These are phyloP conservation scores for Roridomyces roridus DNA, from an alignment of 768 basidiomycete genomes.

Conservation along the genomic window DNA sequence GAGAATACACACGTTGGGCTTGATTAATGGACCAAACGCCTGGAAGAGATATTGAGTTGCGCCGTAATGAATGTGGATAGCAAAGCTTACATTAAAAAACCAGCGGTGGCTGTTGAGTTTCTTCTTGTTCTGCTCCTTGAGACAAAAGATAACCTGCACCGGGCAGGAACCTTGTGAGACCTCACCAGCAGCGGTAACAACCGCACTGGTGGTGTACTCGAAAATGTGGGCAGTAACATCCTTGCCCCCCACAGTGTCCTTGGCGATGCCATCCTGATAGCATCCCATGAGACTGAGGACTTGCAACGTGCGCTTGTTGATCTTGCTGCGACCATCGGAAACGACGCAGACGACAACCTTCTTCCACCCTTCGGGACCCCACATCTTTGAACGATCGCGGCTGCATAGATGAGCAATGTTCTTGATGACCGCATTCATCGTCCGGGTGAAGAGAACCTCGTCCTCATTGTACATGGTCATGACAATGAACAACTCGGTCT, in stretches of 20 bases:
- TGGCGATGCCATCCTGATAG: slow-evolving; percentile 90
- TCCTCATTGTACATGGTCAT: slow-evolving; percentile 99
- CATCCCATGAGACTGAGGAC: slow-evolving; percentile 87
- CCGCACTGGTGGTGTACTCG: slow-evolving; percentile 82
- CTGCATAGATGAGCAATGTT: slow-evolving; percentile 82
- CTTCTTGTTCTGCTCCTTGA: slow-evolving; percentile 97
- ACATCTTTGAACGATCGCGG: slow-evolving; percentile 73
- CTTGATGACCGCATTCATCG: slow-evolving; percentile 91
- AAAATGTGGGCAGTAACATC: slow-evolving; percentile 95
- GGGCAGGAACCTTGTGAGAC: slow-evolving; percentile 78
- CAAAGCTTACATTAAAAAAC: too few species aligned
- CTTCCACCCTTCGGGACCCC: slow-evolving; percentile 91
- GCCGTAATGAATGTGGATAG: too few species aligned
- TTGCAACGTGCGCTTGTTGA: slow-evolving; percentile 91
- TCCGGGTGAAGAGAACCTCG: slow-evolving; percentile 76
- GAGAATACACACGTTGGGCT: slow-evolving; percentile 89
- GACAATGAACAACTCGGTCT: slow-evolving; percentile 93
- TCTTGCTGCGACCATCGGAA: slow-evolving; percentile 84
- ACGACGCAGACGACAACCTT: slow-evolving; percentile 90
- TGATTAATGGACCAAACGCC: slow-evolving; percentile 87
- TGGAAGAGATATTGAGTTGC: too few species aligned
- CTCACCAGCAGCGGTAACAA: slow-evolving; percentile 82
- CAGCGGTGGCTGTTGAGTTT: slow-evolving; percentile 95
- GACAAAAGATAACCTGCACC: slow-evolving; percentile 87
- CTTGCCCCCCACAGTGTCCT: slow-evolving; percentile 87